Conservation (phyloP, 768 basidiomycete species). For the Termitomyces sp. region DNA sequence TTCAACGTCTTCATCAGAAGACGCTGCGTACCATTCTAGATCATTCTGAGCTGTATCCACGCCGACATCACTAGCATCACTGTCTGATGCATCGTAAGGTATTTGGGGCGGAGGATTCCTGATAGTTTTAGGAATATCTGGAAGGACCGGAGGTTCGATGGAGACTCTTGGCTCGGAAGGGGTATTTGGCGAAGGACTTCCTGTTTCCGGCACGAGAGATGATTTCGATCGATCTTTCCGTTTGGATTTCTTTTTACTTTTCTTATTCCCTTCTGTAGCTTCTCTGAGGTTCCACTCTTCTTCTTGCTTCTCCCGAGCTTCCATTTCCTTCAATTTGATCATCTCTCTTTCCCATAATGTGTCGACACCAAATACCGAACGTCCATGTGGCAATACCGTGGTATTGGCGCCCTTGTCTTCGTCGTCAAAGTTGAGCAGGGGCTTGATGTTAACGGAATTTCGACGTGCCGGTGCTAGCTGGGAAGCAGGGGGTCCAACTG, state of each 20-base stretch:
- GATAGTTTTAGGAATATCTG: conserved; percentile 33
- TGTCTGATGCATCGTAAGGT: conserved; percentile 46
- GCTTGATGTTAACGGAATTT: conserved; percentile 49
- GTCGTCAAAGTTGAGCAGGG: conserved; percentile 62
- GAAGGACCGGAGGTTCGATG: conserved; percentile 37
- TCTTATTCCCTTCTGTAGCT: conserved; percentile 39
- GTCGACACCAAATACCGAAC: conserved; percentile 92
- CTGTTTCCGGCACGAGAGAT: not conserved
- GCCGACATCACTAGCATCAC: conserved; percentile 40
- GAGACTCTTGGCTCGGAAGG: conserved; percentile 24
- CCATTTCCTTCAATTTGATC: conserved; percentile 71
- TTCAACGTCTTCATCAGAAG: conserved; percentile 59
- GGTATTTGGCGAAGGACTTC: conserved; percentile 8
- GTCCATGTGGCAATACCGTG: conserved; percentile 33
- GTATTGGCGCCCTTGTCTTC: conserved; percentile 30
- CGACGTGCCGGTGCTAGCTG: conserved; percentile 34
- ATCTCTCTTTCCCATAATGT: conserved; percentile 91
- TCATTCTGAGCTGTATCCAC: conserved; percentile 13
- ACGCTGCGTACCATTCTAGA: conserved; percentile 42
- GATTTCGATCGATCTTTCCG: conserved; percentile 30
- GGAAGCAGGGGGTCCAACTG: conserved; percentile 33
- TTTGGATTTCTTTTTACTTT: conserved; percentile 43
- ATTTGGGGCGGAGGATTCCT: conserved; percentile 30
- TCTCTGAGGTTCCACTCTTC: conserved; percentile 44
- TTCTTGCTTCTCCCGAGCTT: conserved; percentile 58